Conservation (phyloP, 2,329 filamentous ascomycete genomes). For the Trichoderma breve region DNA sequence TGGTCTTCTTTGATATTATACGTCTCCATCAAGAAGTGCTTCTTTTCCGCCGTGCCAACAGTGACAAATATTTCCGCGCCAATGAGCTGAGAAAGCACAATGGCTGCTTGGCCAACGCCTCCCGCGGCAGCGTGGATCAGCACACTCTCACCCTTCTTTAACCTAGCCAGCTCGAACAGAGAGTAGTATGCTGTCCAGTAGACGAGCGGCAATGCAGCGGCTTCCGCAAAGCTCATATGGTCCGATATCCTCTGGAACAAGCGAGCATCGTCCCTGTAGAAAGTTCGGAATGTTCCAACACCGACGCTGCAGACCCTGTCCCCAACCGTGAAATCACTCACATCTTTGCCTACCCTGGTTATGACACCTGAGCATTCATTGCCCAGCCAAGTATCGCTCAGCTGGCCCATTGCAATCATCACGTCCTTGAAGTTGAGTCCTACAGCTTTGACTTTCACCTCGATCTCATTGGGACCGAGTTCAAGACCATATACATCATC, state of each 20-base stretch:
- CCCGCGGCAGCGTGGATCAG: not conserved
- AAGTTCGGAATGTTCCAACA: not conserved
- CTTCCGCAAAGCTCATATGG: not conserved
- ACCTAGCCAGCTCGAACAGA: not conserved
- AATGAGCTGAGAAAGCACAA: not conserved
- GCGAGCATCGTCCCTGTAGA: not conserved
- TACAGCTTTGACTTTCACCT: not conserved
- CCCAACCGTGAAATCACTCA: not conserved
- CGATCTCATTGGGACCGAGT: not conserved
- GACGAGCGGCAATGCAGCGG: not conserved
- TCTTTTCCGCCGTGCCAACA: not conserved
- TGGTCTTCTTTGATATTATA: not conserved
- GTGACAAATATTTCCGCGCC: not conserved
- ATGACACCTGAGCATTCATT: not conserved
- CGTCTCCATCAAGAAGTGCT: not conserved
- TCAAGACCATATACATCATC: not conserved
- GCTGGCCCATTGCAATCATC: not conserved
- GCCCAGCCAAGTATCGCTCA: not conserved
- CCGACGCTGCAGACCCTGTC: not conserved
- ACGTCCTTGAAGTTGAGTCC: not conserved
- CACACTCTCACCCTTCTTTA: not conserved
- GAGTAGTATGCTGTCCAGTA: not conserved
- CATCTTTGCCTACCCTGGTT: not conserved
- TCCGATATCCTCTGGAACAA: not conserved
- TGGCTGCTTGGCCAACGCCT: not conserved